phyloP scores from a whole-genome alignment of 257 asterid genomes.

The Gentiana dahurica region DNA sequence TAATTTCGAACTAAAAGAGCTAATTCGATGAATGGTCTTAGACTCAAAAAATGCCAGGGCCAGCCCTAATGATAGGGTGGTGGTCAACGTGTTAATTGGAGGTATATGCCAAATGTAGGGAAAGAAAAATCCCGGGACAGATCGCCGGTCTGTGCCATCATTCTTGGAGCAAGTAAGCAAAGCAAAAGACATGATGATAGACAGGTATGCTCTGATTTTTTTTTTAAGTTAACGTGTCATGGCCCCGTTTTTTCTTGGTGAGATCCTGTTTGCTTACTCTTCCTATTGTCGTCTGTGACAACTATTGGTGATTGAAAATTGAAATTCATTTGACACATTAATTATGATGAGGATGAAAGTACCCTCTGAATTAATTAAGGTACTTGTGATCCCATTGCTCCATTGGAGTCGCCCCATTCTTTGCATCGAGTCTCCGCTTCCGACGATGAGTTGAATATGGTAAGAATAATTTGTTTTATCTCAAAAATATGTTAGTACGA shows the following conservation, averaged over 20 bases:
- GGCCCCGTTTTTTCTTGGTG: neutral
- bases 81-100: too few relatives aligned
- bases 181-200: slow-evolving; percentile 82
- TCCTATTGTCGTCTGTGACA: neutral
- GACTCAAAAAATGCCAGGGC: too few relatives aligned
- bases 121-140: slow-evolving; percentile 85
- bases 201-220: slow-evolving; percentile 33
- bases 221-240: neutral
- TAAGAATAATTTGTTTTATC: slow-evolving; percentile 11
- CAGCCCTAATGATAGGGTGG: too few relatives aligned
- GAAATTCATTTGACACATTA: slow-evolving; percentile 65
- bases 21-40: too few relatives aligned
- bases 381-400: slow-evolving; percentile 71
- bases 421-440: slow-evolving; percentile 56
- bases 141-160: slow-evolving; percentile 47
- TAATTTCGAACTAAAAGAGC: too few relatives aligned
- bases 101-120: slow-evolving; percentile 37
- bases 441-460: slow-evolving; percentile 49
- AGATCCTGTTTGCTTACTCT: neutral
- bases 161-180: slow-evolving; percentile 64
- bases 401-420: slow-evolving; percentile 80
- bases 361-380: slow-evolving; percentile 36
- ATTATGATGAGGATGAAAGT: slow-evolving; percentile 63
- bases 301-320: neutral
- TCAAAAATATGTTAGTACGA: neutral